Percentiles rank a stretch among this genome's conserved stretches.
Conservation (phyloP, 306 rosid species). For the Castanospermum australe region DNA sequence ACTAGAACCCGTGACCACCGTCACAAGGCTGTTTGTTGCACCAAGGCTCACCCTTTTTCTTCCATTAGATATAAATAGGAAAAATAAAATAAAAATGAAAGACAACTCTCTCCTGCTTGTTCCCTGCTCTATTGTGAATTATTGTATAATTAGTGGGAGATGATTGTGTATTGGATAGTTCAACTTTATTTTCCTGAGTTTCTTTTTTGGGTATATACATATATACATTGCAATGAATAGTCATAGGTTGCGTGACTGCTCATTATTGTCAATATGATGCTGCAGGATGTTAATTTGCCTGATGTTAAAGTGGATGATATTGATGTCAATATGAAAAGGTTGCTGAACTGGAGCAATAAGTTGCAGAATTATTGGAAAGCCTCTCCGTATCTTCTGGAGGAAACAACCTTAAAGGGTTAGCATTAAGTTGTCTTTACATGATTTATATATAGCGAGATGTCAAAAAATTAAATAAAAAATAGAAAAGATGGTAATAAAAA, state of each 20-base stretch:
- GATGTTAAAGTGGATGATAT: conserved; percentile 20
- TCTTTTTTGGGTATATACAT: not conserved
- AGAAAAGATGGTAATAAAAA: not conserved
- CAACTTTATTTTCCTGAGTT: not conserved
- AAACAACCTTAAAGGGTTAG: conserved; percentile 36
- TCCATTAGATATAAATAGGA: not conserved
- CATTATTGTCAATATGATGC: not conserved
- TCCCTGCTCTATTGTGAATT: not conserved
- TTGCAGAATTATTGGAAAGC: conserved; percentile 46
- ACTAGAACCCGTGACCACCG: not conserved
- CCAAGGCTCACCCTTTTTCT: not conserved
- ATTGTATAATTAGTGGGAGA: not conserved
- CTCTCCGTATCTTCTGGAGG: conserved; percentile 58
- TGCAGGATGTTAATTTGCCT: conserved; percentile 50
- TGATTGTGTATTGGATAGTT: not conserved
- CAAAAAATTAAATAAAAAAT: not conserved
- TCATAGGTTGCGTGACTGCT: not conserved
- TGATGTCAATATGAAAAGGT: conserved; percentile 5
- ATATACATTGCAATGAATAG: not conserved
- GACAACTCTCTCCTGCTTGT: not conserved
- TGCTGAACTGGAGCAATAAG: conserved; percentile 15
- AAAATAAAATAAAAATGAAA: not conserved
- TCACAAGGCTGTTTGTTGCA: not conserved
- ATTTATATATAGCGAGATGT: not conserved
- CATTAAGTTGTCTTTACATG: not conserved